phyloP scores from a whole-genome alignment of 139 green algal species.

The Desmodesmus armatus region DNA sequence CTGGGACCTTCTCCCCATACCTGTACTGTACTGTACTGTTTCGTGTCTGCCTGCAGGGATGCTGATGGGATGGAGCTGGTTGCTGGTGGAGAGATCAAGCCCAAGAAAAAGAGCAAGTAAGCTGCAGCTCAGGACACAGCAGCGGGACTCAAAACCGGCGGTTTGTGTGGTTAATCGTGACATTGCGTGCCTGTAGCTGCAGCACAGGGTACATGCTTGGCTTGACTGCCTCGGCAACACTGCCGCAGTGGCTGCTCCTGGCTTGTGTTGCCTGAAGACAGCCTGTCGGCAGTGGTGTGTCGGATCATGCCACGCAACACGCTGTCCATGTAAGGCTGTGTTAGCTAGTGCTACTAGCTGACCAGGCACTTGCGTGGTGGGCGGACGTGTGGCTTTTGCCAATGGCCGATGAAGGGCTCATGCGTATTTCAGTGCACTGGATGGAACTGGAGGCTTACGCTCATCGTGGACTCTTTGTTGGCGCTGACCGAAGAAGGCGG shows the following conservation, averaged over 20 bases:
- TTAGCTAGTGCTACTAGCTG: too few relatives aligned
- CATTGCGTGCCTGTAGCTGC: background rate
- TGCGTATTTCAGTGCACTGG: too few relatives aligned
- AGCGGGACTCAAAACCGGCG: background rate
- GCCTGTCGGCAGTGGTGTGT: background rate
- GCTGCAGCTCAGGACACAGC: background rate
- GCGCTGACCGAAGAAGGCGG: background rate
- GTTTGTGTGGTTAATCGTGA: too few relatives aligned
- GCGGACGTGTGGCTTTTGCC: too few relatives aligned
- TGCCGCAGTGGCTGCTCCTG: background rate
- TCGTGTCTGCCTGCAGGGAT: conserved; percentile 11
- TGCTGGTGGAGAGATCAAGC: conserved; percentile 35
- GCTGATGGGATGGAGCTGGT: conserved; percentile 37
- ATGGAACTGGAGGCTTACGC: background rate
- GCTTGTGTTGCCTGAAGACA: background rate
- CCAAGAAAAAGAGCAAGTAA: conserved; percentile 29
- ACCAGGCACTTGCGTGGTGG: too few relatives aligned
- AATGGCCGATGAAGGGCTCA: too few relatives aligned
- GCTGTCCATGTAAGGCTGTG: too few relatives aligned
- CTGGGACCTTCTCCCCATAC: too few relatives aligned
- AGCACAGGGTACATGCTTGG: too few relatives aligned
- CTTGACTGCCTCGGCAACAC: too few relatives aligned
- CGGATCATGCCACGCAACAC: too few relatives aligned
- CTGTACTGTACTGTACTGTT: background rate
- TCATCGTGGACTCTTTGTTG: background rate